A percentile compares a stretch with the other conserved stretches of the same genome.
phyloP scores from a whole-genome alignment of 2,329 filamentous ascomycete genomes.

The Beauveria bassiana region DNA sequence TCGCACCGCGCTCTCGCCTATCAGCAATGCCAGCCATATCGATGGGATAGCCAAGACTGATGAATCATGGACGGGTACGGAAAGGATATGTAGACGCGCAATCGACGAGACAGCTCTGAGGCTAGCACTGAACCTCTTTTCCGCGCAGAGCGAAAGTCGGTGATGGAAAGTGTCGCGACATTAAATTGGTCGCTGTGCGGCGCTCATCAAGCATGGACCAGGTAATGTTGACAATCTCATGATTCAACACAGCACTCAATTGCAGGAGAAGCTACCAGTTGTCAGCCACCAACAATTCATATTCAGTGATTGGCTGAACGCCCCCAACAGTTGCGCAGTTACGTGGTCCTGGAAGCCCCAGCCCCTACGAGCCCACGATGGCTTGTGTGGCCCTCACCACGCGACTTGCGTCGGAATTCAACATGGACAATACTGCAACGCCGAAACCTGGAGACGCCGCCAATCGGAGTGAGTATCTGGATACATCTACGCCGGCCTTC shows the following conservation, averaged over 20 bases:
- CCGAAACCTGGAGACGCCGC: constrained; percentile 24
- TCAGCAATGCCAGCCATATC: not conserved
- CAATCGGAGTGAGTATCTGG: constrained; percentile 17
- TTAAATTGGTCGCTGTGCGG: constrained; percentile 13
- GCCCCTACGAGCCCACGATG: constrained; percentile 19
- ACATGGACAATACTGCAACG: constrained; percentile 24
- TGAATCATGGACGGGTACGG: constrained; percentile 1
- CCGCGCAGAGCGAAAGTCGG: constrained; percentile 1
- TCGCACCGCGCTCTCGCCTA: not conserved
- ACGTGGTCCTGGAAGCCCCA: constrained; percentile 17
- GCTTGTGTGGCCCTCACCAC: constrained; percentile 23
- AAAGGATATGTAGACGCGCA: not conserved
- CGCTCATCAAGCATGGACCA: constrained; percentile 13
- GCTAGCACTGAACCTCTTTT: not conserved
- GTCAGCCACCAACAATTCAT: no score
- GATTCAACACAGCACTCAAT: constrained; percentile 21
- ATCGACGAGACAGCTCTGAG: not conserved
- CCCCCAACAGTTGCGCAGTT: not conserved
- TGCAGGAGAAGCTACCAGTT: constrained; percentile 24
- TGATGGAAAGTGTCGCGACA: constrained; percentile 18
- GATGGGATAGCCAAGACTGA: not conserved
- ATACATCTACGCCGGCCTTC: no score
- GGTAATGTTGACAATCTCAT: constrained; percentile 18
- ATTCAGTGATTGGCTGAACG: not conserved
- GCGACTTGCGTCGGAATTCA: constrained; percentile 24